phyloP scores from a whole-genome alignment of 2,329 filamentous ascomycete species.

The Coleophoma eucalyptorum region DNA sequence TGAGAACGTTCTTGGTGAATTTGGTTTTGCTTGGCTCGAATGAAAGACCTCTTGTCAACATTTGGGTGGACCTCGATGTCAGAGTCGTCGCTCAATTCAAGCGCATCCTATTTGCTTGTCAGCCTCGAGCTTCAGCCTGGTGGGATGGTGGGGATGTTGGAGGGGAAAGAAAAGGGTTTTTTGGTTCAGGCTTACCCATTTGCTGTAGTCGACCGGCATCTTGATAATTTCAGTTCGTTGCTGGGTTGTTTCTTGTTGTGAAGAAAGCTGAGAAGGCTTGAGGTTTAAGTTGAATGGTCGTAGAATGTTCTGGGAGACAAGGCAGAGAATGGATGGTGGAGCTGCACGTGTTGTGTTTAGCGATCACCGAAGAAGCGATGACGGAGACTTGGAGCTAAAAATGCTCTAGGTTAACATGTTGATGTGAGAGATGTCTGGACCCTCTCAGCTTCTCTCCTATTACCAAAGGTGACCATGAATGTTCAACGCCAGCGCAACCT shows the following conservation, averaged over 20 bases:
- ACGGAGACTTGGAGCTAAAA: slow-evolving; percentile 12
- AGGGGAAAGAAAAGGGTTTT: background rate
- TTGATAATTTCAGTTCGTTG: slow-evolving; percentile 7
- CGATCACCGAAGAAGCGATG: slow-evolving; percentile 1
- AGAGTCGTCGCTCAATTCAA: slow-evolving; percentile 97
- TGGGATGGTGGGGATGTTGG: slow-evolving; percentile 5
- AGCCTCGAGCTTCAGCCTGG: slow-evolving; percentile 26
- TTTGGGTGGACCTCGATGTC: slow-evolving; percentile 98
- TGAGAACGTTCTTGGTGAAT: slow-evolving; percentile 89
- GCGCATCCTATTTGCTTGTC: slow-evolving; percentile 58
- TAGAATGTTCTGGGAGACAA: background rate
- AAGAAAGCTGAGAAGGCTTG: background rate
- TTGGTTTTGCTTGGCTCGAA: slow-evolving; percentile 95
- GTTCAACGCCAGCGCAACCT: slow-evolving; percentile 12
- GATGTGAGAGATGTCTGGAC: background rate
- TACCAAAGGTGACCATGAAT: slow-evolving; percentile 20
- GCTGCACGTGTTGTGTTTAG: background rate
- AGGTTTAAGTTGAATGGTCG: background rate
- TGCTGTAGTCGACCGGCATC: slow-evolving; percentile 62
- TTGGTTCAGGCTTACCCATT: slow-evolving; percentile 38
- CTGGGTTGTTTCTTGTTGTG: background rate
- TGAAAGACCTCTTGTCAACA: slow-evolving; percentile 97
- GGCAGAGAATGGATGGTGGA: background rate
- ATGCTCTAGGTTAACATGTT: background rate
- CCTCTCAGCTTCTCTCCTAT: background rate